Conservation (phyloP, 169 alveolate genomes). For the Theileria parva region DNA sequence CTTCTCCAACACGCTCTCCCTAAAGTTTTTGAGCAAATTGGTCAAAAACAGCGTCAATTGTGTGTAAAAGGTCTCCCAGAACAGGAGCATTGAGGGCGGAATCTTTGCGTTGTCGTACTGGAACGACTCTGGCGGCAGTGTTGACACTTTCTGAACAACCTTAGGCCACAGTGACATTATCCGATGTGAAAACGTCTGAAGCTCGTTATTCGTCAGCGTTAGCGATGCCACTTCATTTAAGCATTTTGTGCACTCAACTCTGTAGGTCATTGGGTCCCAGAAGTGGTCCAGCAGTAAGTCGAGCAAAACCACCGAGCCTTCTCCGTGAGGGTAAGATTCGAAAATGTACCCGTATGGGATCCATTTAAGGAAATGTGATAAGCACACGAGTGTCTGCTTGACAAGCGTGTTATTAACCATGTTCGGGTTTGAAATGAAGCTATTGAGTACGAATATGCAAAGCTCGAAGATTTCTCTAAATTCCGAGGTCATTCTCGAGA, state of each 20-base stretch:
- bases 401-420: conserved; percentile 81
- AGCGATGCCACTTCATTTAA: conserved; percentile 89
- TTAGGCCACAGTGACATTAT: conserved; percentile 79
- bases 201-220: conserved; percentile 72
- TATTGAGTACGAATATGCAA: conserved; percentile 88
- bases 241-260: conserved; percentile 90
- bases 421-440: conserved; percentile 80
- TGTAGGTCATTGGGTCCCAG: conserved; percentile 85
- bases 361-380: conserved; percentile 92
- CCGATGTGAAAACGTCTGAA: conserved; percentile 66
- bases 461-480: conserved; percentile 83
- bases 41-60: conserved; percentile 81
- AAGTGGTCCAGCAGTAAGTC: conserved; percentile 85
- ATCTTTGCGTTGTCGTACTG: conserved; percentile 80
- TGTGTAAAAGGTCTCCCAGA: conserved; percentile 85
- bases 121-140: conserved; percentile 77
- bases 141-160: conserved; percentile 74
- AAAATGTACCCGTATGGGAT: conserved; percentile 92
- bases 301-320: conserved; percentile 67
- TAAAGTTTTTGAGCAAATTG: conserved; percentile 75
- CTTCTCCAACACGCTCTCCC: conserved; percentile 69
- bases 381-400: conserved; percentile 88
- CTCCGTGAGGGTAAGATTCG: conserved; percentile 79
- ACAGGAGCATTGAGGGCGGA: conserved; percentile 74
- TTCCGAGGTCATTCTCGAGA: conserved; percentile 75